Evolutionary conservation across 768 basidiomycete genomes (phyloP).

Genomic region (Macrolepiota fuliginosa): DNA sequence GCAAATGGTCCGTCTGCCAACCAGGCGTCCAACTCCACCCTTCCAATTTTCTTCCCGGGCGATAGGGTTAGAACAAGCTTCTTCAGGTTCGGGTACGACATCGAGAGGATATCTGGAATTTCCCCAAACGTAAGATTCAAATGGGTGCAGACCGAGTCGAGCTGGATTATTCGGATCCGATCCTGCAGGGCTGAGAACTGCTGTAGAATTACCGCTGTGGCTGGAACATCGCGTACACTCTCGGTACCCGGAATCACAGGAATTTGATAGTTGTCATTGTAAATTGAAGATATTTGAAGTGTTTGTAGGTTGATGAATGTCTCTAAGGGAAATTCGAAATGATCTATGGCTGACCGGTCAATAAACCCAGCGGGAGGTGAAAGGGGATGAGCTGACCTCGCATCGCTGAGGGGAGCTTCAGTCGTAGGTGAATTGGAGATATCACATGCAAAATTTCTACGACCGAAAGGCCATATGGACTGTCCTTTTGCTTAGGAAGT

Average conservation of each 20-base stretch:
- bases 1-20: neutral
- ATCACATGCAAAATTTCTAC: neutral
- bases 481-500: neutral
- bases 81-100: neutral
- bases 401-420: neutral
- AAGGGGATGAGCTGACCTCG: neutral
- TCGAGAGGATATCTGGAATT: neutral
- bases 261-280: neutral
- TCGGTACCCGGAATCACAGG: neutral
- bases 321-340: neutral
- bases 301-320: neutral
- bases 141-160: conserved; percentile 3
- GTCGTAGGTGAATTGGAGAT: conserved; percentile 4
- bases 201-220: neutral
- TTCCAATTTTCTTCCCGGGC: neutral
- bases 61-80: conserved; percentile 1
- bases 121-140: neutral
- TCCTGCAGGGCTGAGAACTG: neutral
- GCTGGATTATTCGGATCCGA: neutral
- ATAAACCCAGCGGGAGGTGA: neutral
- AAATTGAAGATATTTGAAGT: conserved; percentile 3
- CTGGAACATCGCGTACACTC: neutral
- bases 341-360: neutral
- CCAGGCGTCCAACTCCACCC: conserved; percentile 4
- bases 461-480: neutral